phyloP scores from a whole-genome alignment of 352 stramenopile species.

The Pythium aristosporum region DNA sequence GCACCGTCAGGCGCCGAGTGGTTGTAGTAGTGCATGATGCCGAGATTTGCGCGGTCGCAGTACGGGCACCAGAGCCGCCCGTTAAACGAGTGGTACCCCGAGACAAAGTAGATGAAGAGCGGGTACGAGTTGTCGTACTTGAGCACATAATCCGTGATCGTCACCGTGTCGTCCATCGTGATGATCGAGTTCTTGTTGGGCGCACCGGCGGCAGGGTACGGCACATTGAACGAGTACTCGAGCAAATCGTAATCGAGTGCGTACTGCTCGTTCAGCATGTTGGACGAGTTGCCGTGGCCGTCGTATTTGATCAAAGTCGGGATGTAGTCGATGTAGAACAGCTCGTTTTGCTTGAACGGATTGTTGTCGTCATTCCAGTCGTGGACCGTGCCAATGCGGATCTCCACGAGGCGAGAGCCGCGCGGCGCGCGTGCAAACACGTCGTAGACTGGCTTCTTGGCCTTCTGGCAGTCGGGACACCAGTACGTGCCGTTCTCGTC shows the following conservation, averaged over 20 bases:
- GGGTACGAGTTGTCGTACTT: conserved; percentile 70
- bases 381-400: conserved; percentile 49
- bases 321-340: conserved; percentile 84
- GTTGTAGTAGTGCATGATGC: conserved; percentile 78
- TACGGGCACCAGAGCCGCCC: conserved; percentile 81
- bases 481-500: conserved; percentile 76
- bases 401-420: conserved; percentile 65
- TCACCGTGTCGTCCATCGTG: conserved; percentile 35
- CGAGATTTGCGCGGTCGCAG: conserved; percentile 73
- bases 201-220: conserved; percentile 31
- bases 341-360: conserved; percentile 71
- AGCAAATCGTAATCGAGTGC: conserved; percentile 59
- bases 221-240: conserved; percentile 67
- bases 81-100: conserved; percentile 70
- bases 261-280: conserved; percentile 71
- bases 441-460: conserved; percentile 55
- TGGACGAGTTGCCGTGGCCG: conserved; percentile 64
- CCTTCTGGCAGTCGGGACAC: conserved; percentile 63
- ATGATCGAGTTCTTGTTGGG: conserved; percentile 55
- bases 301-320: conserved; percentile 80
- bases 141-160: conserved; percentile 51
- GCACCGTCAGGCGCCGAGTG: conserved; percentile 54
- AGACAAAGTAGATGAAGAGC: conserved; percentile 78
- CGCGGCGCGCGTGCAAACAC: conserved; percentile 62
- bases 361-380: conserved; percentile 80